A percentile compares a stretch with the other conserved stretches of the same genome.
These are phyloP conservation scores for Populus davidiana DNA, from an alignment of 345 rosid genomes.

Conservation along the genomic window DNA sequence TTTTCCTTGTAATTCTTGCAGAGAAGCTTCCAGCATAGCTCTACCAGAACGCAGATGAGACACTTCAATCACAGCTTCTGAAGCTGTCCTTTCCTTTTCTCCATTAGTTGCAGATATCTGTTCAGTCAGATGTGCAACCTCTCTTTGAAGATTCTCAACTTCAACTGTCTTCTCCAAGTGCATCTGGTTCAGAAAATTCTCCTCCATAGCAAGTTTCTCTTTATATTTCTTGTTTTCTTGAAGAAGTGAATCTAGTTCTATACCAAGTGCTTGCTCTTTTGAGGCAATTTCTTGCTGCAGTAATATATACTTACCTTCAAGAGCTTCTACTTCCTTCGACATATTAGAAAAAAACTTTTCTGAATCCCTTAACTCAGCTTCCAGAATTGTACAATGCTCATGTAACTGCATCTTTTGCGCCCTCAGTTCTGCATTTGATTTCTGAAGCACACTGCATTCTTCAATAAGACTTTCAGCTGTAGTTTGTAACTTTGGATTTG, in stretches of 20 bases:
- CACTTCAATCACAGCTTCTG: constrained; percentile 41
- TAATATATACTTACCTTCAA: constrained; percentile 44
- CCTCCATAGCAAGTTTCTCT: constrained; percentile 38
- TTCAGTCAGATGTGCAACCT: constrained; percentile 36
- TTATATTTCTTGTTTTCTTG: constrained; percentile 42
- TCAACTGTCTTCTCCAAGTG: constrained; percentile 42
- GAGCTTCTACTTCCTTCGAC: constrained; percentile 39
- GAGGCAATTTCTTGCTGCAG: constrained; percentile 55
- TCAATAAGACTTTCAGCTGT: constrained; percentile 56
- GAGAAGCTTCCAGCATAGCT: constrained; percentile 35
- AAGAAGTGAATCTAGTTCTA: constrained; percentile 52
- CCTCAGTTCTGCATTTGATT: constrained; percentile 46
- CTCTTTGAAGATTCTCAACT: constrained; percentile 44
- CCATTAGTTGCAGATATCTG: constrained; percentile 40
- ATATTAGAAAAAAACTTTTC: constrained; percentile 35
- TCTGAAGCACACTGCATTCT: constrained; percentile 57
- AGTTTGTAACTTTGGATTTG: constrained; percentile 47
- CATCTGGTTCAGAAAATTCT: constrained; percentile 37
- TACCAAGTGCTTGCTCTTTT: constrained; percentile 52
- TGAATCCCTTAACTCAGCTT: constrained; percentile 52
- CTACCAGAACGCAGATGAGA: constrained; percentile 43
- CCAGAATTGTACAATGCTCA: constrained; percentile 46
- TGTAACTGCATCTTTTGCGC: constrained; percentile 45
- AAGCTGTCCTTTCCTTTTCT: constrained; percentile 31
- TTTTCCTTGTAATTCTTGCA: constrained; percentile 38